Conservation (phyloP, 2,329 filamentous ascomycete species). For the Elsinoe ampelina region DNA sequence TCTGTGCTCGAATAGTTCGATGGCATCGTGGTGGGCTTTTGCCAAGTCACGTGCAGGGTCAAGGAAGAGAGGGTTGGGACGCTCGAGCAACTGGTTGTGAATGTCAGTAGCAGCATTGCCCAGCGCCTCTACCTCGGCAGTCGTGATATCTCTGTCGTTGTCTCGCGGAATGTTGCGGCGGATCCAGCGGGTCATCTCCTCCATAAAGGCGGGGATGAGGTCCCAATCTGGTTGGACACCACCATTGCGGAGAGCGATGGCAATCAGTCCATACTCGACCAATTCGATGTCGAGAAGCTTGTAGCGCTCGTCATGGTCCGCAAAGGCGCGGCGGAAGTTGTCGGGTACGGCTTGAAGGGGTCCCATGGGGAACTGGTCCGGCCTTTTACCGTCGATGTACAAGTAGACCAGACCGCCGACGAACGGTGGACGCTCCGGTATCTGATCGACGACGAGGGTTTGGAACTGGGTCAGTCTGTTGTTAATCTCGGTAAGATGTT, state of each 20-base stretch:
- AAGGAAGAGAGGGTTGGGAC: neutral
- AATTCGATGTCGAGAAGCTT: neutral
- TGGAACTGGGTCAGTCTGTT: neutral
- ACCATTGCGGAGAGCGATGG: neutral
- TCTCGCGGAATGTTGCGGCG: neutral
- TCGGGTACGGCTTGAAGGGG: neutral
- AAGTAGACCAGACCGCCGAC: neutral
- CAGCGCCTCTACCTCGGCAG: neutral
- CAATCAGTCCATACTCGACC: neutral
- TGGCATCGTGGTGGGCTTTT: neutral
- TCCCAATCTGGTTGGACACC: neutral
- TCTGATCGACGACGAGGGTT: too few species aligned
- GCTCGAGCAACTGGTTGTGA: neutral
- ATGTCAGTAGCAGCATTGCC: neutral
- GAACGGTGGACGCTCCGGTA: neutral
- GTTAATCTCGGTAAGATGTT: neutral
- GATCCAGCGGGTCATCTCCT: neutral
- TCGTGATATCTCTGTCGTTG: neutral
- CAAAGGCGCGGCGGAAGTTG: neutral
- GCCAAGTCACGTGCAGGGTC: neutral
- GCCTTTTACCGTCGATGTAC: neutral
- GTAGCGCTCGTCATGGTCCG: neutral
- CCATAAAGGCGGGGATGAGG: neutral
- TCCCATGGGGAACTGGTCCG: neutral
- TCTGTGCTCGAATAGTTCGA: neutral